phyloP scores from a whole-genome alignment of 768 basidiomycete genomes.

The Russula sp. region DNA sequence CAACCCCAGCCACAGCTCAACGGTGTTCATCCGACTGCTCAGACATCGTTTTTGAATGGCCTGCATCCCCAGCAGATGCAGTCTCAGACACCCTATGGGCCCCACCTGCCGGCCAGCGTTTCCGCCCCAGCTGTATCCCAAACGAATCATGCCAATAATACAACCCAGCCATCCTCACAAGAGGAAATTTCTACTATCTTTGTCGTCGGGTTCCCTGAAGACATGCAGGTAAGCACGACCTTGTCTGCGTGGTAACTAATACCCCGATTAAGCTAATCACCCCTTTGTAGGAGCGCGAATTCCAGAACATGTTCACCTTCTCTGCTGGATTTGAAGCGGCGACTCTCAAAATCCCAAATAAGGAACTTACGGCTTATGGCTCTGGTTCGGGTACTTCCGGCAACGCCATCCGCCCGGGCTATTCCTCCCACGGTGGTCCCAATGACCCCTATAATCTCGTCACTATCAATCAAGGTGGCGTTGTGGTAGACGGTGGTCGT shows the following conservation, averaged over 20 bases:
- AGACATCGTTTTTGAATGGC: constrained; percentile 38
- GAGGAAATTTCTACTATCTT: constrained; percentile 98
- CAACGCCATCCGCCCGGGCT: constrained; percentile 23
- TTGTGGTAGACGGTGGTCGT: constrained; percentile 71
- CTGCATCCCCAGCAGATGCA: constrained; percentile 36
- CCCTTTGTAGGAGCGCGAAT: constrained; percentile 82
- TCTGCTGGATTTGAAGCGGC: constrained; percentile 95
- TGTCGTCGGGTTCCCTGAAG: constrained; percentile 98
- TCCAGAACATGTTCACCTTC: constrained; percentile 99
- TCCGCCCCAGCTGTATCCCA: constrained; percentile 27
- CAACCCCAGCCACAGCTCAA: constrained; percentile 32
- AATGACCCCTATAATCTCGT: constrained; percentile 83
- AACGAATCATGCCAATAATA: constrained; percentile 28
- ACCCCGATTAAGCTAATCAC: constrained; percentile 15
- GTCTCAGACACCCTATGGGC: constrained; percentile 72
- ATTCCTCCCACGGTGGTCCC: constrained; percentile 40
- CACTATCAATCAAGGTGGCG: constrained; percentile 75
- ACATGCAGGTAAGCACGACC: constrained; percentile 74
- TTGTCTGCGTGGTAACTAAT: constrained; percentile 12
- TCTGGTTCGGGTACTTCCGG: constrained; percentile 25
- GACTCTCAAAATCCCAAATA: constrained; percentile 94
- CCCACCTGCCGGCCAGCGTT: constrained; percentile 49
- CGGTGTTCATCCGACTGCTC: constrained; percentile 30
- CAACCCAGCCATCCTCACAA: constrained; percentile 34
- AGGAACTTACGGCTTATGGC: constrained; percentile 76